phyloP scores from a whole-genome alignment of 2,329 filamentous ascomycete genomes.

The Phialophora expanda region DNA sequence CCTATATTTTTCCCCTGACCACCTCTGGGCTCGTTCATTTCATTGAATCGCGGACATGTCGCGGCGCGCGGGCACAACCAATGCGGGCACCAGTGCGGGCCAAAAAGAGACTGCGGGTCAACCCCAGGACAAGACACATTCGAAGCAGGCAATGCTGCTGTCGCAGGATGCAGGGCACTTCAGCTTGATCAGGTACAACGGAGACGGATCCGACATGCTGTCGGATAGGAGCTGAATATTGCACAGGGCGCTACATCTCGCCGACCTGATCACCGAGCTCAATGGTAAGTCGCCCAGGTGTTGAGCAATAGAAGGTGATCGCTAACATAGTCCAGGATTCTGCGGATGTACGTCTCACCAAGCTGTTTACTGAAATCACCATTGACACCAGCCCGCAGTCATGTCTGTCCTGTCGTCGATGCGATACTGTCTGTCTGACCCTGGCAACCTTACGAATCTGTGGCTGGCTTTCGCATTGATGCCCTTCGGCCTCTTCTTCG shows the following conservation, averaged over 20 bases:
- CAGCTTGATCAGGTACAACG: slow-evolving; percentile 54
- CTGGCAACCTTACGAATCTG: slow-evolving; percentile 68
- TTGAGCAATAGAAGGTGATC: neutral
- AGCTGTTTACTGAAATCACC: slow-evolving; percentile 1
- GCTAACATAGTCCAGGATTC: slow-evolving; percentile 47
- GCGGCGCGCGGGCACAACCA: neutral
- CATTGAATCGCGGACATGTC: neutral
- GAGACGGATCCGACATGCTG: neutral
- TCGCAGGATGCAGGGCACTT: slow-evolving; percentile 56
- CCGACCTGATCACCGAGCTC: slow-evolving; percentile 57
- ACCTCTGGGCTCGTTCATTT: neutral
- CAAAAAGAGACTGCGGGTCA: slow-evolving; percentile 28
- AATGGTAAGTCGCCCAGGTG: slow-evolving; percentile 48
- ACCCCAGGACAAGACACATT: slow-evolving; percentile 46
- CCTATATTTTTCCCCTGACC: neutral
- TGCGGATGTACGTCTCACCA: slow-evolving; percentile 51
- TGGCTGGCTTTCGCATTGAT: slow-evolving; percentile 86
- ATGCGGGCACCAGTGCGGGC: slow-evolving; percentile 30
- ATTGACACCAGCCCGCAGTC: slow-evolving; percentile 52
- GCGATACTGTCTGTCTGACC: slow-evolving; percentile 82
- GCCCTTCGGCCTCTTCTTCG: slow-evolving; percentile 93
- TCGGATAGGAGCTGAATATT: slow-evolving; percentile 3
- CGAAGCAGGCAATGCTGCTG: slow-evolving; percentile 57
- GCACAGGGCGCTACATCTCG: slow-evolving; percentile 54
- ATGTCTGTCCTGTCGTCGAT: slow-evolving; percentile 96